Base-by-base conservation (phyloP, 208 protist species). In the Trypanosoma scelopori region DNA sequence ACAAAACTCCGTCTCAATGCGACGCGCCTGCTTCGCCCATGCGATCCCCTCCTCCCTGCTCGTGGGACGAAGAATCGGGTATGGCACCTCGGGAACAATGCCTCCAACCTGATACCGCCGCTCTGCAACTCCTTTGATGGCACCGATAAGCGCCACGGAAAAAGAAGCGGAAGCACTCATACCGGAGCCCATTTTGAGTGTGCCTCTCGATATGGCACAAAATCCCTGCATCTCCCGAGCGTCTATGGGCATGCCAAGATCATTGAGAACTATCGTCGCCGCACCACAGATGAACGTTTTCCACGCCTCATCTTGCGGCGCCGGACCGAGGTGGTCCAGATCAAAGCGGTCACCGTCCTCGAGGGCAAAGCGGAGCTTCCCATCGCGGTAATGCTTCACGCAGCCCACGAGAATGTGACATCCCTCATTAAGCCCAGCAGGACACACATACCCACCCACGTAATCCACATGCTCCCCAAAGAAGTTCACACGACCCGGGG, bases 391-490 rank as follows among this genome's bases (percentile, higher is more conserved):
- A 39, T 71, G 72, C 16, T 35, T 52, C 11, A 84, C 59, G n/a
- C 75, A 69, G 27, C 78, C 78, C 25, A 76, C 67, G n/a, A 84
- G 75, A 23, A 84, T 79, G 55, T 84, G 74, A 66, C 75, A 84
- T 23, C 82, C 78, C 62, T 87, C 82, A 32, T 58, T 63, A 11
- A 82, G 64, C 13, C 58, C 80, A 22, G 76, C 76, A 0, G 84
- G 84, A 68, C 77, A 84, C 48, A 93, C 84, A 61, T 78, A 79
- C 43, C 82, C 83, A 43, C 81, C 82, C 70, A 81, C 84, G 74
- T 92, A 93, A 71, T 92, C 87, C n/a, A 82, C 81, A 71, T 96
- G 84, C 74, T 96, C 85, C 22, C 85, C 87, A 60, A 91, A 91
- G 59, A 92, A 77, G 74, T 94, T 94, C 20, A 96, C 86, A 23